Evolutionary conservation across 176 grass and related monocot genomes (phyloP), one percentile per base, ranked within the genome.

Genomic region (Oryza rufipogon): DNA sequence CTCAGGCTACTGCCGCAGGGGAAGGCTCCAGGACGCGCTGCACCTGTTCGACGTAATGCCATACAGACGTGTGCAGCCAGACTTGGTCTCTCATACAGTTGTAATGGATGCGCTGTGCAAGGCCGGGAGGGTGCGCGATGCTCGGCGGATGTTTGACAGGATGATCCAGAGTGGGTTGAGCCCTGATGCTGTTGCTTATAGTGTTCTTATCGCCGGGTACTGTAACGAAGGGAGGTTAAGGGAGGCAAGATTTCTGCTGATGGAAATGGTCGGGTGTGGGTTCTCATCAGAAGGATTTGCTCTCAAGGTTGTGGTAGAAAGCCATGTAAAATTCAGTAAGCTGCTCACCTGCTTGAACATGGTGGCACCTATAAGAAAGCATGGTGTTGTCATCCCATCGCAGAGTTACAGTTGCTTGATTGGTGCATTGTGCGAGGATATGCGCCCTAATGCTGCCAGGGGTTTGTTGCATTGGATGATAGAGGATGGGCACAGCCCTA

Each of bases 341-440:
- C 64, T 98, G 22, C 92, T 95, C 70, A 85, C 93, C 71, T 95
- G 96, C 85, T 89, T 98, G 86, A 95, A 95, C 67, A 88, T 98
- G 85, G 85, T 90, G 30, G 77, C 81, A 4, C 90, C 90, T 9
- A 83, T 95, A 46, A 81, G 83, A 32, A 95, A 90, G 73, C 47
- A 87, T 49, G 89, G 89, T 5, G 54, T 90, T 64, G 63, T 11
- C 54, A 75, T 98, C 76, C 88, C 93, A 16, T 20, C 87, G 19
- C 80, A 84, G 71, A 87, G 86, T 83, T 95, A 98, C 22, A 64
- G 46, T 67, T 88, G 73, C 60, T 69, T 98, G 71, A 66, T 98
- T 17, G 0, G 66, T 44, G 91, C 85, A 47, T 67, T 98, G 60
- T 95, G 96, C 6, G 17, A 79, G 64, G 91, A 95, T 44, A 85